These are phyloP conservation scores for Logfia minima DNA, from an alignment of 129 eudicot species.

Conservation along the genomic window DNA sequence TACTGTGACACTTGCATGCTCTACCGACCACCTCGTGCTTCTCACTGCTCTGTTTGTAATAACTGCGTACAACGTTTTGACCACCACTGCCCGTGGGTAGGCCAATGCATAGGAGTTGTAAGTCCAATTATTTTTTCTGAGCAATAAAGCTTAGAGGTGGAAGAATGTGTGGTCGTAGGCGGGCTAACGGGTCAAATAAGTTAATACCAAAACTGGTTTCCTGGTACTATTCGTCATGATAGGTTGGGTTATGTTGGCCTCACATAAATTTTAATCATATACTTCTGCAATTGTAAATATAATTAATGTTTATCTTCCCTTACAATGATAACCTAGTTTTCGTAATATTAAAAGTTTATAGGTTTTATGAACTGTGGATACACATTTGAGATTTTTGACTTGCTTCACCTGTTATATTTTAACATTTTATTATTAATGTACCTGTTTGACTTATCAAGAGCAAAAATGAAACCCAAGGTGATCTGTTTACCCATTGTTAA, in stretches of 20 bases:
- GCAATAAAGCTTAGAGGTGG: not conserved
- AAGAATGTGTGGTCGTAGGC: not conserved
- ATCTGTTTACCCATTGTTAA: not conserved
- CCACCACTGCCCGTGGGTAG: constrained; percentile 99
- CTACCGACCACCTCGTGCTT: constrained; percentile 83
- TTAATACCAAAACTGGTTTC: not conserved
- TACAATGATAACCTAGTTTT: too few species aligned
- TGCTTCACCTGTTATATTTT: too few species aligned
- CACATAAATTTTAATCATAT: too few species aligned
- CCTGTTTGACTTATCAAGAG: not conserved
- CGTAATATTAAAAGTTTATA: too few species aligned
- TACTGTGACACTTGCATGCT: constrained; percentile 77
- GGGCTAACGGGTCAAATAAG: not conserved
- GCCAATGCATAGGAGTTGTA: constrained; percentile 91
- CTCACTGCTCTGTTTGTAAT: constrained; percentile 91
- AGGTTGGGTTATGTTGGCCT: too few species aligned
- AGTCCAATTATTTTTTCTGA: constrained; percentile 29
- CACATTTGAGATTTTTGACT: too few species aligned
- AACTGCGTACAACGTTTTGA: constrained; percentile 83
- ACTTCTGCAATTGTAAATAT: too few species aligned
- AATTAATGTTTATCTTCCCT: too few species aligned
- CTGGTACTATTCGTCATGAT: too few species aligned
- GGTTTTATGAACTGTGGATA: too few species aligned
- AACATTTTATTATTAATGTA: too few species aligned
- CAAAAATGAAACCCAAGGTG: not conserved